phyloP scores from a whole-genome alignment of 345 rosid genomes.

The Citrus australasica region DNA sequence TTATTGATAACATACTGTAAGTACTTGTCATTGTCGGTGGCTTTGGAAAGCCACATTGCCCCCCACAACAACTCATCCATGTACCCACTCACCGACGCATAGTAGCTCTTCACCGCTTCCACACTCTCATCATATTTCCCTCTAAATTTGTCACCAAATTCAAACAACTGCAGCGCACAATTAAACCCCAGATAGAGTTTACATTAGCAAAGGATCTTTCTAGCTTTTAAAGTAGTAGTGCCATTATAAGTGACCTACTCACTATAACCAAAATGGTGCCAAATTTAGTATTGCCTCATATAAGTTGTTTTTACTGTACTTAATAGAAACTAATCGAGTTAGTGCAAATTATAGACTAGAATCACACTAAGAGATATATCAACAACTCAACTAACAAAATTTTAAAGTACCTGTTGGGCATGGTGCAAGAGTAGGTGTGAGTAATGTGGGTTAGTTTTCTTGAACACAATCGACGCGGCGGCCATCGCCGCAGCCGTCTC shows the following conservation, averaged over 20 bases:
- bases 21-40: conserved; percentile 74
- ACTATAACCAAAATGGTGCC: background rate
- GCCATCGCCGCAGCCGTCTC: conserved; percentile 98
- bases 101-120: conserved; percentile 74
- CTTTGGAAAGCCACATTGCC: conserved; percentile 85
- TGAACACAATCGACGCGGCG: conserved; percentile 84
- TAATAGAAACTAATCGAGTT: background rate
- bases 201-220: background rate
- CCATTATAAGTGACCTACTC: background rate
- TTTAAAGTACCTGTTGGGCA: conserved; percentile 62
- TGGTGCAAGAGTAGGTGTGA: conserved; percentile 88
- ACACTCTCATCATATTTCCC: conserved; percentile 79
- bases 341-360: background rate
- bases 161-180: conserved; percentile 55
- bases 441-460: conserved; percentile 68
- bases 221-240: background rate
- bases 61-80: conserved; percentile 96
- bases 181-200: background rate
- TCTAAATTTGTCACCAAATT: conserved; percentile 74
- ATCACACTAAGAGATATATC: background rate
- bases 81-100: conserved; percentile 92
- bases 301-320: background rate
- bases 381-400: background rate
- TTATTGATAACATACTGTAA: conserved; percentile 53
- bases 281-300: background rate